phyloP scores from a whole-genome alignment of 768 basidiomycete species.

The Neoboletus subvelutipes region DNA sequence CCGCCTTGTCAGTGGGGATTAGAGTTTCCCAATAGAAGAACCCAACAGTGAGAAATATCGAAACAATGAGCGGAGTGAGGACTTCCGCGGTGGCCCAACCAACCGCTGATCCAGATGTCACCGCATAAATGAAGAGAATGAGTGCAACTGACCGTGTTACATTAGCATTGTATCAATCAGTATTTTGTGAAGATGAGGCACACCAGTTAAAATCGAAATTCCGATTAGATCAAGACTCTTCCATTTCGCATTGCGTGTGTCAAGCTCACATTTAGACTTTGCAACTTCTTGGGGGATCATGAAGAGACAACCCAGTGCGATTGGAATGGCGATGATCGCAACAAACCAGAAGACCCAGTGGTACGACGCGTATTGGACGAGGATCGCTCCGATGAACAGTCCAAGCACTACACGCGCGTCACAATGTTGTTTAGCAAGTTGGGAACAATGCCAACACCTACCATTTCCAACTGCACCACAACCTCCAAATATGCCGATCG shows the following conservation, averaged over 20 bases:
- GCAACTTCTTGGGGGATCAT: slow-evolving; percentile 33
- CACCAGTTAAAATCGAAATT: slow-evolving; percentile 39
- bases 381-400: slow-evolving; percentile 42
- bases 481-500: slow-evolving; percentile 48
- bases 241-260: slow-evolving; percentile 19
- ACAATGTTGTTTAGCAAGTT: background rate
- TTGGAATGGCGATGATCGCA: slow-evolving; percentile 38
- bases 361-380: slow-evolving; percentile 42
- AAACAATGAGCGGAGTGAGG: slow-evolving; percentile 46
- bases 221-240: slow-evolving; percentile 39
- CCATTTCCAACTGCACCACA: slow-evolving; percentile 48
- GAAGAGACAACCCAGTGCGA: slow-evolving; percentile 33
- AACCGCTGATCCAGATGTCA: slow-evolving; percentile 44
- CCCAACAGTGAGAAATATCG: slow-evolving; percentile 36
- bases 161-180: background rate
- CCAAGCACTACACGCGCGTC: slow-evolving; percentile 34
- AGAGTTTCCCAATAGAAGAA: slow-evolving; percentile 55
- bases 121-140: slow-evolving; percentile 41
- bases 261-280: background rate
- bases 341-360: slow-evolving; percentile 55
- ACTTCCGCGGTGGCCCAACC: slow-evolving; percentile 51
- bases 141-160: slow-evolving; percentile 28
- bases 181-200: background rate
- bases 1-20: slow-evolving; percentile 41
- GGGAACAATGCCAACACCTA: slow-evolving; percentile 1